These are phyloP conservation scores for Exophiala alcalophila DNA, from an alignment of 2,329 filamentous ascomycete genomes.

Conservation along the genomic window DNA sequence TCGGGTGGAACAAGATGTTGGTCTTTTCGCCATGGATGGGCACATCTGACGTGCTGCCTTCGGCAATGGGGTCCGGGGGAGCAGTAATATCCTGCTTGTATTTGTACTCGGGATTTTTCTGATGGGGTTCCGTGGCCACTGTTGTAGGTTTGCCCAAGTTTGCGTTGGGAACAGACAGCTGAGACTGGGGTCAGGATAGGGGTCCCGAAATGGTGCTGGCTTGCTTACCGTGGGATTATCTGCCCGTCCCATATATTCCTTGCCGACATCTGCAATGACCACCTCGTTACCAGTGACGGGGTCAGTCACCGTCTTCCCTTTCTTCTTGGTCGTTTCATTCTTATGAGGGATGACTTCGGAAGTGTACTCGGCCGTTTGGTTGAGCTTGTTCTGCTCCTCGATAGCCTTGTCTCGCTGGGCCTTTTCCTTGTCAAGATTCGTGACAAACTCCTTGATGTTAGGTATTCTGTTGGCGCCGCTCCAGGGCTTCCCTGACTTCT, in stretches of 20 bases:
- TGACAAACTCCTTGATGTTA: constrained; percentile 80
- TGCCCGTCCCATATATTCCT: constrained; percentile 65
- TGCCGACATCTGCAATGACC: constrained; percentile 76
- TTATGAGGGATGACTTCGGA: constrained; percentile 46
- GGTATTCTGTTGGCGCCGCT: constrained; percentile 80
- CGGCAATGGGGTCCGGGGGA: constrained; percentile 79
- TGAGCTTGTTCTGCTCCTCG: constrained; percentile 54
- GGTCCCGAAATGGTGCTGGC: too few relatives aligned
- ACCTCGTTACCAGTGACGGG: constrained; percentile 84
- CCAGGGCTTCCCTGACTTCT: constrained; percentile 66
- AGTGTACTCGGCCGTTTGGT: constrained; percentile 35
- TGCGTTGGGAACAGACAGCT: constrained; percentile 84
- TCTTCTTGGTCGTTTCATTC: constrained; percentile 44
- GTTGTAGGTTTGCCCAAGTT: constrained; percentile 69
- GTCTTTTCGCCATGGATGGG: constrained; percentile 96
- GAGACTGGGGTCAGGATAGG: constrained; percentile 11
- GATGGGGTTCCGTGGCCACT: constrained; percentile 66
- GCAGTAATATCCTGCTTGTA: constrained; percentile 83
- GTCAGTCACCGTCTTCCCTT: constrained; percentile 69
- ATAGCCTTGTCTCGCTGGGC: constrained; percentile 69
- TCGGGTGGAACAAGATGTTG: constrained; percentile 92
- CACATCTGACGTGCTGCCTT: constrained; percentile 84
- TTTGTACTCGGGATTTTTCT: constrained; percentile 77
- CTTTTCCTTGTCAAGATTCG: constrained; percentile 76
- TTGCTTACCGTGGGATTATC: constrained; percentile 66